Conservation (phyloP, 75 land plant species). For the Larix kaempferi region DNA sequence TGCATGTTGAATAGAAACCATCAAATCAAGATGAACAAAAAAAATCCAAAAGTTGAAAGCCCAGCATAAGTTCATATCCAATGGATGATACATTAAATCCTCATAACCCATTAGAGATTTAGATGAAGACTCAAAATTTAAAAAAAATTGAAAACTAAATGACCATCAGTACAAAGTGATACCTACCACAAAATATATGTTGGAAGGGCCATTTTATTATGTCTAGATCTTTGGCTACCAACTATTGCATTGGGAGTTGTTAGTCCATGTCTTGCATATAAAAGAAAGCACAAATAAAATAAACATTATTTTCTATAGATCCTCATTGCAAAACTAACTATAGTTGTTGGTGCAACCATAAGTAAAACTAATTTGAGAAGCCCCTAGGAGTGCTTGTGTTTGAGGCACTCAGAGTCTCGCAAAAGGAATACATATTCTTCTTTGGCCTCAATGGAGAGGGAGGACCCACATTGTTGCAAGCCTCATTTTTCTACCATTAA, state of each 20-base stretch:
- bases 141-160: no score
- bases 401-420: constrained; percentile 83
- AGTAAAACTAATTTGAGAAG: not conserved
- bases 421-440: constrained; percentile 55
- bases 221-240: constrained; percentile 64
- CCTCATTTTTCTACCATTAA: constrained; percentile 44
- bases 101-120: no score
- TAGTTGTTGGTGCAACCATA: not conserved
- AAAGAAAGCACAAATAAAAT: constrained; percentile 2
- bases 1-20: no score
- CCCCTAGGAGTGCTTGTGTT: not conserved
- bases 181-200: constrained; percentile 68
- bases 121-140: no score
- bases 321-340: not conserved
- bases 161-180: not conserved
- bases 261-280: constrained; percentile 48
- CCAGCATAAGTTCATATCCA: no score
- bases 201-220: constrained; percentile 63
- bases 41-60: no score
- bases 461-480: constrained; percentile 15
- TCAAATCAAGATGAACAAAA: no score
- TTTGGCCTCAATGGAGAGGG: constrained; percentile 36
- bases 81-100: no score
- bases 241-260: constrained; percentile 56
- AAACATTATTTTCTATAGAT: not conserved